A percentile compares a stretch with the other conserved stretches of the same genome.
Evolutionary conservation across 176 grass and related monocot species (phyloP).

Genomic region (Poa annua): DNA sequence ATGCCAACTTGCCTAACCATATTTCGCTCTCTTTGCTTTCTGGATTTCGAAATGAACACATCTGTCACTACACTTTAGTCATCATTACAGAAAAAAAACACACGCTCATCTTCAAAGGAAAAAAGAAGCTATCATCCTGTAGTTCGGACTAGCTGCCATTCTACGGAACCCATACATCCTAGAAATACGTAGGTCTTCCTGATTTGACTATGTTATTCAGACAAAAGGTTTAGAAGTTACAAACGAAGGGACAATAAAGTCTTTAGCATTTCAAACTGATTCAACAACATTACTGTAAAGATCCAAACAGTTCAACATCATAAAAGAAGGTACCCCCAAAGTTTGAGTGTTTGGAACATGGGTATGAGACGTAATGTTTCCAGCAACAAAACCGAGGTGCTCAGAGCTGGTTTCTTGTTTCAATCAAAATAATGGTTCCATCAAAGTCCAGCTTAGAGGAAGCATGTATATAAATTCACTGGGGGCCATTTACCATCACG

Average conservation of each 20-base stretch:
- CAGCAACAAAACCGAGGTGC: constrained; percentile 1
- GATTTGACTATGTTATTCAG: neutral
- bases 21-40: neutral
- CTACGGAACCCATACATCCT: neutral
- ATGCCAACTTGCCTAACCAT: neutral
- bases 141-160: neutral
- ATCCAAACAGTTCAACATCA: neutral
- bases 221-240: neutral
- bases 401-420: neutral
- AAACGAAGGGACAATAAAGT: neutral
- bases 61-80: neutral
- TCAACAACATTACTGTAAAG: neutral
- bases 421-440: neutral
- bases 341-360: neutral
- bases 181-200: neutral
- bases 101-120: neutral
- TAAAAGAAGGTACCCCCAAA: neutral
- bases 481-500: constrained; percentile 2
- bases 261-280: neutral
- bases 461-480: constrained; percentile 1
- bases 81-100: neutral
- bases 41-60: neutral
- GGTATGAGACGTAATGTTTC: neutral
- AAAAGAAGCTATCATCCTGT: neutral
- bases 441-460: neutral